A percentile compares a stretch with the other conserved stretches of the same genome.
Conservation (phyloP, 169 alveolate species). For the Miamiensis avidus region DNA sequence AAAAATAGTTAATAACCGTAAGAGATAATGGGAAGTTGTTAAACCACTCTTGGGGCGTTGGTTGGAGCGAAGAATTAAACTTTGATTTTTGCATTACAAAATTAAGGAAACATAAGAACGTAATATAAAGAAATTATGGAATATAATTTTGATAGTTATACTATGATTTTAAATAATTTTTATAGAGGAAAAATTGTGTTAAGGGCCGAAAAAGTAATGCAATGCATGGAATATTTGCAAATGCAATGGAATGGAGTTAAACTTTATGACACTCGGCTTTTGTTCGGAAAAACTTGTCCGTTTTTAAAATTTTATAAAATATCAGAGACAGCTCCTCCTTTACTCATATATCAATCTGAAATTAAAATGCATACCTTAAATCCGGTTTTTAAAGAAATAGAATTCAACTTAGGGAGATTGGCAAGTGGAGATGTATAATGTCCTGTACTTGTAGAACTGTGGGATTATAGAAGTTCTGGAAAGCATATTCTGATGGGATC, state of each 20-base stretch:
- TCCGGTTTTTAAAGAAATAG: no score
- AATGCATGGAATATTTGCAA: no score
- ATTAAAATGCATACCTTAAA: conserved; percentile 31
- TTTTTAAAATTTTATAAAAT: conserved; percentile 33
- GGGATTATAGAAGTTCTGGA: conserved; percentile 42
- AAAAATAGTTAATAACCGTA: conserved; percentile 37
- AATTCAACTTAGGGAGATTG: conserved; percentile 12
- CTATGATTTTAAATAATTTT: no score
- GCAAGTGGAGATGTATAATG: conserved; percentile 30
- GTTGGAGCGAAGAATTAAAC: conserved; percentile 56
- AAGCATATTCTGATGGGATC: conserved; percentile 32
- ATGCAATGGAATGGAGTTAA: conserved; percentile 42
- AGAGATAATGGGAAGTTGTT: conserved; percentile 49
- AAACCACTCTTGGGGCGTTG: conserved; percentile 52
- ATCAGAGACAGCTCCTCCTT: conserved; percentile 32
- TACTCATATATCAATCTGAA: conserved; percentile 38
- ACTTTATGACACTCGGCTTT: conserved; percentile 31
- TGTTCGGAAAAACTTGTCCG: conserved; percentile 54
- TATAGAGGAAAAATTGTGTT: conserved; percentile 61
- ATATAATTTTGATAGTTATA: no score
- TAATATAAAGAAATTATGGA: no score
- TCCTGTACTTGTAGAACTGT: conserved; percentile 49
- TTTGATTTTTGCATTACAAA: conserved; percentile 32
- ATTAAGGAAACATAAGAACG: conserved; percentile 6
- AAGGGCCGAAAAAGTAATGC: conserved; percentile 49